Percentiles rank a stretch among this genome's conserved stretches.
These are phyloP conservation scores for Fonsecaea monophora DNA, from an alignment of 2,329 filamentous ascomycete genomes.

Conservation along the genomic window DNA sequence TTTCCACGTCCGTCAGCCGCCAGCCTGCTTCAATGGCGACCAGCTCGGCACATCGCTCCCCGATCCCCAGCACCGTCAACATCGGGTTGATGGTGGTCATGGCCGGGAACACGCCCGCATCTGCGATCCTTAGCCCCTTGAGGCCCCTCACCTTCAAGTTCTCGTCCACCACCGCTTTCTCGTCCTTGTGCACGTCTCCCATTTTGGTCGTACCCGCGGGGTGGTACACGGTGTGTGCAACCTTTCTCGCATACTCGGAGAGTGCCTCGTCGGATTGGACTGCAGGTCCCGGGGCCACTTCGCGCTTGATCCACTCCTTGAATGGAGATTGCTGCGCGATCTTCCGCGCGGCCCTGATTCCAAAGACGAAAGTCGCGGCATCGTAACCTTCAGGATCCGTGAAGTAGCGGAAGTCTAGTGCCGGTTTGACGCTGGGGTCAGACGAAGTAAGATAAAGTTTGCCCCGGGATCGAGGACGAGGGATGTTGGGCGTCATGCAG, in stretches of 20 bases:
- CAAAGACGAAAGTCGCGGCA: constrained; percentile 78
- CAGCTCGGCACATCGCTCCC: constrained; percentile 83
- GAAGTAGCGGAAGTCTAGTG: constrained; percentile 88
- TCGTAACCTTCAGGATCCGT: constrained; percentile 86
- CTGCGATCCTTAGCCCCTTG: constrained; percentile 77
- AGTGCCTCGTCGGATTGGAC: constrained; percentile 80
- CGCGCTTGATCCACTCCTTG: constrained; percentile 80
- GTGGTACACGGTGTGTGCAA: constrained; percentile 88
- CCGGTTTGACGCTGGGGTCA: constrained; percentile 78
- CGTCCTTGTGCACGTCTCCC: constrained; percentile 73
- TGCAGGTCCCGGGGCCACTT: constrained; percentile 77
- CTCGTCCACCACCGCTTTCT: constrained; percentile 79
- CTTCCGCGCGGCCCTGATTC: constrained; percentile 77
- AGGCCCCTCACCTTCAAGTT: constrained; percentile 75
- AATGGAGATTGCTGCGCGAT: constrained; percentile 78
- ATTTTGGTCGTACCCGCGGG: constrained; percentile 90
- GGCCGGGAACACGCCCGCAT: constrained; percentile 86
- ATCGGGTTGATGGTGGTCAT: constrained; percentile 90
- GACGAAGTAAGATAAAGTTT: constrained; percentile 77
- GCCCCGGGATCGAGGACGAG: constrained; percentile 78
- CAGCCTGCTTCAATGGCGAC: constrained; percentile 76
- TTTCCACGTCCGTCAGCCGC: constrained; percentile 48
- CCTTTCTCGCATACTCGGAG: constrained; percentile 79
- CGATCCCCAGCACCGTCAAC: constrained; percentile 84
- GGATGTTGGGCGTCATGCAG: constrained; percentile 93